Base-by-base conservation (phyloP, 441 rosid species). In the Cnidoscolus chayamansa region DNA sequence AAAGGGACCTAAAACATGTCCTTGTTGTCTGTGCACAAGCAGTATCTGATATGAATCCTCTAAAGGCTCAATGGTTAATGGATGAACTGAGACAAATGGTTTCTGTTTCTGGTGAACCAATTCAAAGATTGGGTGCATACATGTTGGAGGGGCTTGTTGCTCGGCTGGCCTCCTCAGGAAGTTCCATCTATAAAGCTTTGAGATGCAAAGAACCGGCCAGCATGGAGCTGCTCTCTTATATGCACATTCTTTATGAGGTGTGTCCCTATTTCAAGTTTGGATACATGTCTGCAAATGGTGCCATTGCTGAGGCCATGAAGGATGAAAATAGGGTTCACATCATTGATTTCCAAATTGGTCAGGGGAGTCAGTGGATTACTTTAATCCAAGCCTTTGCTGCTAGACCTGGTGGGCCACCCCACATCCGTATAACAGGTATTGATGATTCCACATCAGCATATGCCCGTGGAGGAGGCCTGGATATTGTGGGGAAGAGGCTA, bases 221-320 rank as follows among this genome's bases (percentile, higher is more conserved):
- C 62, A 67, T 84, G 7, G 94, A 92, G 12, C 86, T 92, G 64
- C 86, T 88, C 67, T 88, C 97, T 1, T 88, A 88, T 74, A 90
- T 90, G 94, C 86, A 90, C 86, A 84, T 91, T 72, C 89, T 91
- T 50, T 88, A 91, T 20, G 97, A 91, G 83, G 97, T 88, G 45
- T 91, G 96, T 60, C 96, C 97, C 43, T 90, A 92, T 77, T 84
- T 92, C 81, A 92, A 90, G 76, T 92, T 92, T 7, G 96, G 97
- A 0, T 92, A 90, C 86, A 87, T 92, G 92, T 88, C 97, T 31
- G 96, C 97, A 25, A 92, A 90, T 75, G 97, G 97, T 62, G 96
- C 96, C 54, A 90, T 92, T 73, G 97, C 97, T 17, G 97, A 92
- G 72, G 97, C 96, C 71, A 88, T 90, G 94, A 92, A 90, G 78